Evolutionary conservation across 352 stramenopile species (phyloP).

Genomic region (Peronospora destructor): DNA sequence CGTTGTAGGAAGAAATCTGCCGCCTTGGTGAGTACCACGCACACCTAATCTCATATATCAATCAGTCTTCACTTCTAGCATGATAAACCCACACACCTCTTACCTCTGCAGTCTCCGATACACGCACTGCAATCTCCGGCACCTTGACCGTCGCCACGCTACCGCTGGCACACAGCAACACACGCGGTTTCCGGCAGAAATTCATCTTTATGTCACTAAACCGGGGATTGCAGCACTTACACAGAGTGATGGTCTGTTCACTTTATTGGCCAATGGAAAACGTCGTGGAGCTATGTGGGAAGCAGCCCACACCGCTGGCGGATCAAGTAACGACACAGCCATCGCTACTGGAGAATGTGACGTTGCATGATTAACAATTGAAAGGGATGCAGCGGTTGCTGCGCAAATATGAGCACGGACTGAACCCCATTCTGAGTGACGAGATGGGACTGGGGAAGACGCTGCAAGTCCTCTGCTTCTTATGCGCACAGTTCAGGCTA

Average conservation of each 20-base stretch:
- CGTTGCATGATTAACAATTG: conserved; percentile 66
- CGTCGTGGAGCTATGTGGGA: conserved; percentile 32
- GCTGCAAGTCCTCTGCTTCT: too few relatives aligned
- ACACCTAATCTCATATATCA: conserved; percentile 37
- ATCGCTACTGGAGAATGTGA: conserved; percentile 43
- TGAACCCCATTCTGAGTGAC: too few relatives aligned
- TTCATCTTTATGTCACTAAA: conserved; percentile 10
- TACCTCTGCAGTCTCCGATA: conserved; percentile 58
- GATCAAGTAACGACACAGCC: conserved; percentile 23
- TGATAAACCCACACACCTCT: background rate
- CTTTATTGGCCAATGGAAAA: conserved; percentile 37
- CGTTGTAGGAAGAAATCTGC: conserved; percentile 79
- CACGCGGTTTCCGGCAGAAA: conserved; percentile 27
- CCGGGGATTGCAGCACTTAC: conserved; percentile 1
- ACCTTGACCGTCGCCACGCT: conserved; percentile 87
- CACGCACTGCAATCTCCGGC: conserved; percentile 64
- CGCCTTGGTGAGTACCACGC: conserved; percentile 73
- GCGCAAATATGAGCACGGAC: conserved; percentile 42
- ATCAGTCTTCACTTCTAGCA: background rate
- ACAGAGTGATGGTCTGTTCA: conserved; percentile 12
- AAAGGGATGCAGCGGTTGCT: conserved; percentile 59
- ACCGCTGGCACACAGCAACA: conserved; percentile 75
- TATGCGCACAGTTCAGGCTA: too few relatives aligned
- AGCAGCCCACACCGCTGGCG: conserved; percentile 17
- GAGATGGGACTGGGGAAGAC: too few relatives aligned